These are phyloP conservation scores for Taxillus chinensis DNA, from an alignment of 164 flowering plant genomes.

Conservation along the genomic window DNA sequence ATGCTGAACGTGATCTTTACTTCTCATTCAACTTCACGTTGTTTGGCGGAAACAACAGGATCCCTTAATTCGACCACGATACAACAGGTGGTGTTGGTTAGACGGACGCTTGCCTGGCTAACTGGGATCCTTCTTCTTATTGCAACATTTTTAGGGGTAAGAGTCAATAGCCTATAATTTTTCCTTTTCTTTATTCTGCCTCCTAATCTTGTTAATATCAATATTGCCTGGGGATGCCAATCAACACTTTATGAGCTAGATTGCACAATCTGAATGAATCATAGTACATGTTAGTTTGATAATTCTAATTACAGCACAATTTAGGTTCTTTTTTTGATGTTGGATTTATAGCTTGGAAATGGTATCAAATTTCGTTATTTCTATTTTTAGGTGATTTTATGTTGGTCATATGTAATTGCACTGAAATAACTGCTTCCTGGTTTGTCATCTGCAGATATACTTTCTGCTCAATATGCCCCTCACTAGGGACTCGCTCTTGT, in stretches of 20 bases:
- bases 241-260: no score
- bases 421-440: neutral
- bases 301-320: no score
- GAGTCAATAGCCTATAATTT: neutral
- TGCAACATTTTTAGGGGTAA: conserved; percentile 87
- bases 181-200: neutral
- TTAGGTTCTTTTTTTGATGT: no score
- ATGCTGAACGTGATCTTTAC: conserved; percentile 33
- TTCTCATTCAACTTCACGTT: conserved; percentile 36
- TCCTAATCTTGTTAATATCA: neutral
- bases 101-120: conserved; percentile 71
- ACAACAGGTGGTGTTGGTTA: conserved; percentile 47
- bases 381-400: no score
- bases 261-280: no score
- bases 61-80: conserved; percentile 9
- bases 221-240: no score
- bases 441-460: conserved; percentile 33
- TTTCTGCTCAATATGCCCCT: conserved; percentile 32
- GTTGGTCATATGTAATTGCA: neutral
- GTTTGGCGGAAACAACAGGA: conserved; percentile 37
- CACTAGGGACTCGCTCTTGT: conserved; percentile 78
- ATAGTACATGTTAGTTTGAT: neutral
- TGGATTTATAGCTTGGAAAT: no score
- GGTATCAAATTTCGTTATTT: no score
- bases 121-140: conserved; percentile 81